Evolutionary conservation across 805 yeast genomes (phyloP).

Genomic region (Nakazawaea wickerhamii): DNA sequence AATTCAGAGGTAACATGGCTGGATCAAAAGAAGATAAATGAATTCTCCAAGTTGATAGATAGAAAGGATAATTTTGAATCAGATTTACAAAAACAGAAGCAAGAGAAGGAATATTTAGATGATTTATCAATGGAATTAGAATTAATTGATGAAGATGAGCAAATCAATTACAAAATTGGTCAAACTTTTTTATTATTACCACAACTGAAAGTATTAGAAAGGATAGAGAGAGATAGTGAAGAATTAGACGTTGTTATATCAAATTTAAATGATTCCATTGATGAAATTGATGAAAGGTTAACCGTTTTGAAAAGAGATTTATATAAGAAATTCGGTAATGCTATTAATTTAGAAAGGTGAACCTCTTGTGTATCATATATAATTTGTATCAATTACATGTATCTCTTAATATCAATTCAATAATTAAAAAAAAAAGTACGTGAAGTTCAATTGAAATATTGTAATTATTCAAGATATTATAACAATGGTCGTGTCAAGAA

Average conservation of each 20-base stretch:
- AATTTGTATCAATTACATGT: background rate
- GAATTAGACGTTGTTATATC: slow-evolving; percentile 45
- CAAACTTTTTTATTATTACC: slow-evolving; percentile 69
- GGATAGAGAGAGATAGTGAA: slow-evolving; percentile 59
- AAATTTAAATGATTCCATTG: slow-evolving; percentile 40
- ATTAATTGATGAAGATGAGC: slow-evolving; percentile 71
- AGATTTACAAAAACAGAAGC: slow-evolving; percentile 42
- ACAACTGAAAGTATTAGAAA: slow-evolving; percentile 60
- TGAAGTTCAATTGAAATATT: too few species aligned
- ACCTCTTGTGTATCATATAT: background rate
- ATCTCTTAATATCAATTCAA: too few species aligned
- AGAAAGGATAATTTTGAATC: slow-evolving; percentile 56
- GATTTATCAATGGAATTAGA: slow-evolving; percentile 84
- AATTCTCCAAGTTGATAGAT: slow-evolving; percentile 76
- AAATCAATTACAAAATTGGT: slow-evolving; percentile 74
- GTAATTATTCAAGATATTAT: too few species aligned
- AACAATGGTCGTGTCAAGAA: background rate
- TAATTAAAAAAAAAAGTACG: too few species aligned
- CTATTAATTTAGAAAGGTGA: slow-evolving; percentile 75
- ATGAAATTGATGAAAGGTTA: slow-evolving; percentile 49
- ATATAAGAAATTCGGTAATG: slow-evolving; percentile 84
- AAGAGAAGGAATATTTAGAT: slow-evolving; percentile 83
- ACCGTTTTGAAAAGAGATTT: slow-evolving; percentile 60
- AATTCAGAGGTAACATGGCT: slow-evolving; percentile 65
- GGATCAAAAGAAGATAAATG: slow-evolving; percentile 87